phyloP scores from a whole-genome alignment of 2,329 filamentous ascomycete genomes.

The Metarhizium brunneum region DNA sequence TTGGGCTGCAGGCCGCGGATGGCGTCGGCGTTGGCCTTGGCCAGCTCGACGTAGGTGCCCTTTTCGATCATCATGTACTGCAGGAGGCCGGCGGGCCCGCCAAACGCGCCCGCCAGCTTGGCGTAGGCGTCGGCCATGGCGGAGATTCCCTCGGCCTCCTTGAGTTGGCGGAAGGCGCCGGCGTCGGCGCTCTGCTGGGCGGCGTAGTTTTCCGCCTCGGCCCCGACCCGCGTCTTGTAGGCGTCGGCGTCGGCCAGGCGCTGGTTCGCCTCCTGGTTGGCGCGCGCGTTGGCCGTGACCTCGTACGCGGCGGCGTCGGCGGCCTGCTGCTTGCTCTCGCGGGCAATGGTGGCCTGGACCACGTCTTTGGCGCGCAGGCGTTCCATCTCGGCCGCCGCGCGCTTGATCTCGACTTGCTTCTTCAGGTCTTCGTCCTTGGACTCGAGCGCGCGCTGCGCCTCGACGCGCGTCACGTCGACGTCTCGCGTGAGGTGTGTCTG shows the following conservation, averaged over 20 bases:
- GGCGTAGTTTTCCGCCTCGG: conserved; percentile 29
- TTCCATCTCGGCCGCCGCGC: conserved; percentile 72
- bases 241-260: conserved; percentile 43
- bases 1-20: conserved; percentile 74
- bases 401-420: conserved; percentile 66
- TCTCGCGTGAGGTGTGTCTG: conserved; percentile 65
- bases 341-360: conserved; percentile 62
- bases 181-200: conserved; percentile 47
- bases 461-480: conserved; percentile 66
- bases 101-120: conserved; percentile 61
- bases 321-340: conserved; percentile 59
- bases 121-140: conserved; percentile 77
- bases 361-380: conserved; percentile 69
- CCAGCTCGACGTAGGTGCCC: conserved; percentile 67
- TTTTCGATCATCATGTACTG: conserved; percentile 85
- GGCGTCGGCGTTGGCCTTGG: conserved; percentile 67
- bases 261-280: conserved; percentile 43
- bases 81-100: conserved; percentile 67
- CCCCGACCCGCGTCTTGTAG: conserved; percentile 39
- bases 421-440: conserved; percentile 72
- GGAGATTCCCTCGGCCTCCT: conserved; percentile 66
- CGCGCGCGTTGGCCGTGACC: conserved; percentile 50
- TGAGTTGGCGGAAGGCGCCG: conserved; percentile 49
- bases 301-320: conserved; percentile 59
- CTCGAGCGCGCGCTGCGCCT: conserved; percentile 64